These are phyloP conservation scores for Leccinum rimulosum DNA, from an alignment of 768 basidiomycete species.

Conservation along the genomic window DNA sequence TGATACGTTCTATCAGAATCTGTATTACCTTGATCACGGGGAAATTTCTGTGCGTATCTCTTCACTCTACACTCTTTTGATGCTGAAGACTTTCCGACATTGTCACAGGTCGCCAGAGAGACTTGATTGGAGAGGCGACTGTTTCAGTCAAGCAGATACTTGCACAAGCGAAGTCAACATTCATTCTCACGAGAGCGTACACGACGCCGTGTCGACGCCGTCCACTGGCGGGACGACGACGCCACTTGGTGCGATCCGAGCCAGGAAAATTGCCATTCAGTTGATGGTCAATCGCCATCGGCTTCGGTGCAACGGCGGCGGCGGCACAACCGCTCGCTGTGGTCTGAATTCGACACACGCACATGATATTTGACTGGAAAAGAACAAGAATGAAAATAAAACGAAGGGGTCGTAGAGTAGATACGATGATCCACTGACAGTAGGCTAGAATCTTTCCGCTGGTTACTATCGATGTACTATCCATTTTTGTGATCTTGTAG, in stretches of 20 bases:
- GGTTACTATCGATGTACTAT: too few relatives aligned
- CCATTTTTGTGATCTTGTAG: too few relatives aligned
- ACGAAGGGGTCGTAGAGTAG: not conserved
- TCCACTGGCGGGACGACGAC: conserved; percentile 21
- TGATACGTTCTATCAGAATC: too few relatives aligned
- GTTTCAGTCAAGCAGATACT: too few relatives aligned
- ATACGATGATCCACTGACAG: conserved; percentile 6
- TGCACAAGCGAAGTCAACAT: too few relatives aligned
- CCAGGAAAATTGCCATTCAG: conserved; percentile 60
- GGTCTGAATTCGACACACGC: not conserved
- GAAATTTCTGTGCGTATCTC: too few relatives aligned
- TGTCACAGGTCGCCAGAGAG: too few relatives aligned
- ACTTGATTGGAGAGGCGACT: too few relatives aligned
- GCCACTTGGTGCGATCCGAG: conserved; percentile 57
- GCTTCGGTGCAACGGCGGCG: not conserved
- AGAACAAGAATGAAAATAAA: not conserved
- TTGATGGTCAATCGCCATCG: conserved; percentile 10
- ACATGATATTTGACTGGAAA: conserved; percentile 1
- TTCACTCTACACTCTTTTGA: too few relatives aligned
- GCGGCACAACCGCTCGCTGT: not conserved
- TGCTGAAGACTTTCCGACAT: too few relatives aligned
- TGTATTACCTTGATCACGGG: too few relatives aligned
- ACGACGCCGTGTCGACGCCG: conserved; percentile 26
- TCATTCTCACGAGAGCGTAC: conserved; percentile 37
- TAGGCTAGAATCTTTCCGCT: too few relatives aligned